Evolutionary conservation across 257 asterid species (phyloP), one percentile per base, ranked within the genome.

Genomic region (Nicotiana benthamiana): DNA sequence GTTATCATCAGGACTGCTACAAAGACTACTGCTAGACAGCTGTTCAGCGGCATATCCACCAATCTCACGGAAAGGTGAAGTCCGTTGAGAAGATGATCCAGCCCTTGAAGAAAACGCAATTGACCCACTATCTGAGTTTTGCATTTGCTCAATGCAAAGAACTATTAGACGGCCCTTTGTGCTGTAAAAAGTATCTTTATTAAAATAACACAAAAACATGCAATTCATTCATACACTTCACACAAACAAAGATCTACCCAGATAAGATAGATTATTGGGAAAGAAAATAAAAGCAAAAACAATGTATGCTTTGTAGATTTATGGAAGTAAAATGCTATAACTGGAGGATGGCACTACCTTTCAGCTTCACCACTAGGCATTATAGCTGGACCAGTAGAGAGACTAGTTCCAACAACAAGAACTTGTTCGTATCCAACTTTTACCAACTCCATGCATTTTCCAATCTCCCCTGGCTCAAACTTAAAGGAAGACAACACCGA

Each of bases 331-430:
- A n/a, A 27, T 56, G 79, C 60, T 1, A 20, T 40, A 77, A 72
- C 1, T 36, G 75, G 62, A 59, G 59, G 64, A 18, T 18, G 27
- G 9, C 28, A 53, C 80, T 27, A 95, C 99, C 97, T 92, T 88
- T 93, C 99, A 84, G 99, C 98, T 92, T 95, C 99, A 81, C 99
- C 99, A 84, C 92, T 92, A 20, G 98, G 93, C 98, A 93, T 93
- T 83, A 95, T 90, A 86, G 92, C 96, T 65, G 97, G 95, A 81
- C 99, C 97, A 81, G 94, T 83, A 83, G 97, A 93, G 64, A 85
- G 89, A 86, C 98, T 90, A 65, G 99, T 95, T 79, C 99, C 99
- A 83, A 95, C 89, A 83, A 95, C 95, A 92, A 95, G 84, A 70
- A 95, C 97, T 36, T 86, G 90, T 84, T 92, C 96, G 72, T 85